Conservation (phyloP, 2,329 filamentous ascomycete genomes). For the Emericellopsis atlantica region DNA sequence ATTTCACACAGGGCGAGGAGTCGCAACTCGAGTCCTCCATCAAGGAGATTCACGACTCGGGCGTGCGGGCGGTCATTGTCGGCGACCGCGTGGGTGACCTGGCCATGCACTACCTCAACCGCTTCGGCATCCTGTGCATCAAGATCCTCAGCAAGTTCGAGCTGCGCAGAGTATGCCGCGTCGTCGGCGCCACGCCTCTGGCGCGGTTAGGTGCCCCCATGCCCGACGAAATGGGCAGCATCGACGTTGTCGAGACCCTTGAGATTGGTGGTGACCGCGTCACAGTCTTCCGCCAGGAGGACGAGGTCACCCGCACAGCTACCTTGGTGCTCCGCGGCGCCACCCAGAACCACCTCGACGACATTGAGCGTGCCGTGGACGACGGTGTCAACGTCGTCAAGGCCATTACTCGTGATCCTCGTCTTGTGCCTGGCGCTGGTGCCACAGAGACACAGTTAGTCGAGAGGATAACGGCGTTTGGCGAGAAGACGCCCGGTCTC, state of each 20-base stretch:
- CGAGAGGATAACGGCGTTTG: constrained; percentile 80
- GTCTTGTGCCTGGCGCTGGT: constrained; percentile 86
- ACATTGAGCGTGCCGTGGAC: constrained; percentile 92
- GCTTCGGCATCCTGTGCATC: constrained; percentile 89
- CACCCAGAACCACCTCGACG: constrained; percentile 95
- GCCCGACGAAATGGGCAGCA: constrained; percentile 97
- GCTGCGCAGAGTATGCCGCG: constrained; percentile 84
- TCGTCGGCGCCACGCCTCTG: constrained; percentile 92
- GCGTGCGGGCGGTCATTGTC: constrained; percentile 81
- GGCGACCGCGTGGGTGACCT: constrained; percentile 92
- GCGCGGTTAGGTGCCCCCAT: constrained; percentile 92
- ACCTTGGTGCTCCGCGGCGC: constrained; percentile 90
- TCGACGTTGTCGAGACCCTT: constrained; percentile 91
- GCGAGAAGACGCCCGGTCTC: constrained; percentile 84
- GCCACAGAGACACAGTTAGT: constrained; percentile 90
- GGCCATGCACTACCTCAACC: constrained; percentile 95
- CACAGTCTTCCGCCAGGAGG: constrained; percentile 95
- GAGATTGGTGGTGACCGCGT: constrained; percentile 98
- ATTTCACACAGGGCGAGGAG: constrained; percentile 97
- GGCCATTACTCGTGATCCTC: constrained; percentile 86
- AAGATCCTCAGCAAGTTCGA: constrained; percentile 98
- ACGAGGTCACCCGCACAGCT: constrained; percentile 81
- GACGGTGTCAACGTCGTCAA: constrained; percentile 98
- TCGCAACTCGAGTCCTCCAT: constrained; percentile 77
- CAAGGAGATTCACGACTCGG: constrained; percentile 93